Conservation (phyloP, 495 filamentous ascomycete genomes). For the Platismatia glauca region DNA sequence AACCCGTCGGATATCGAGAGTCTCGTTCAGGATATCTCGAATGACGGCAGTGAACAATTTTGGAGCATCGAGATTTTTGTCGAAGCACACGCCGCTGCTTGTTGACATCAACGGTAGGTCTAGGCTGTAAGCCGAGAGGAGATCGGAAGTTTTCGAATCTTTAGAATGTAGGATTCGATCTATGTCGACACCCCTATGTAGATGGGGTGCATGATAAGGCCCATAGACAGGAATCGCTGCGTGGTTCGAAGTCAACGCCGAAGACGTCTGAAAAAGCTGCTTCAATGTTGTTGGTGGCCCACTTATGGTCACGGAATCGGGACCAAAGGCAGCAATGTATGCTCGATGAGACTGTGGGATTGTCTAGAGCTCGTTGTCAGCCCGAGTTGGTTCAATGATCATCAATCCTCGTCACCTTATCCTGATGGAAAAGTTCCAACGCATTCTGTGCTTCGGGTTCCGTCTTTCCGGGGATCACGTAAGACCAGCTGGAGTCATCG, state of each 20-base stretch:
- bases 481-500: slow-evolving; percentile 48
- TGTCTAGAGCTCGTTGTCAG: slow-evolving; percentile 29
- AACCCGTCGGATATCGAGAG: slow-evolving; percentile 49
- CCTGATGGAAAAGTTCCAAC: slow-evolving; percentile 44
- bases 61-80: slow-evolving; percentile 4
- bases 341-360: slow-evolving; percentile 52
- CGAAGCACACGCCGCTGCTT: slow-evolving; percentile 31
- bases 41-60: slow-evolving; percentile 44
- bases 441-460: slow-evolving; percentile 37
- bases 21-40: slow-evolving; percentile 50
- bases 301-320: slow-evolving; percentile 64
- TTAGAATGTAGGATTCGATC: slow-evolving; percentile 46
- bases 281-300: slow-evolving; percentile 61
- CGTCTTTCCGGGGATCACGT: slow-evolving; percentile 39
- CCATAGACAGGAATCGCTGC: slow-evolving; percentile 64
- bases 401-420: slow-evolving; percentile 32
- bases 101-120: slow-evolving; percentile 21
- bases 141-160: slow-evolving; percentile 21
- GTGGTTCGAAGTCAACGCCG: slow-evolving; percentile 45
- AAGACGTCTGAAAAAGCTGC: slow-evolving; percentile 45
- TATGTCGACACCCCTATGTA: slow-evolving; percentile 54
- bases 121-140: slow-evolving; percentile 12
- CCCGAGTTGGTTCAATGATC: neutral
- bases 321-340: slow-evolving; percentile 66
- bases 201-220: slow-evolving; percentile 71